phyloP scores from a whole-genome alignment of 2,329 filamentous ascomycete genomes.

The Fusarium nygamai region DNA sequence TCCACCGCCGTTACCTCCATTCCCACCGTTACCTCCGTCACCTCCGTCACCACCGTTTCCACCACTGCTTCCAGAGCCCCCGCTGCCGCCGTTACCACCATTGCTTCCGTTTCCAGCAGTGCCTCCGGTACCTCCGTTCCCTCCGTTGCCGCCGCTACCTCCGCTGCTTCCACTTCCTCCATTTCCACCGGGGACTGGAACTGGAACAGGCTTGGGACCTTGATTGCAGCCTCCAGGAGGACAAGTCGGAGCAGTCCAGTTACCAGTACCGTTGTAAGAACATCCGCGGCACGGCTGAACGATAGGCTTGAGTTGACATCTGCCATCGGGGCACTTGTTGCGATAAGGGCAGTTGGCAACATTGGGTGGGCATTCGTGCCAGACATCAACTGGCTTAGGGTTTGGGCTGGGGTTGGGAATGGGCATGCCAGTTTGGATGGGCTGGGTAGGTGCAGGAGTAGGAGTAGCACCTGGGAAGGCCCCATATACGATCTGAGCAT shows the following conservation, averaged over 20 bases:
- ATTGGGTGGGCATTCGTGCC: constrained; percentile 30
- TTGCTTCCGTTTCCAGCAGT: not conserved
- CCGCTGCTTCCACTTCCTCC: constrained; percentile 1
- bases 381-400: constrained; percentile 28
- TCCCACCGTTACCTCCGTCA: not conserved
- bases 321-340: constrained; percentile 26
- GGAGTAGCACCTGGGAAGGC: constrained; percentile 5
- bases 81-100: not conserved
- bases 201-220: constrained; percentile 16
- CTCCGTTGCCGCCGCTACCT: not conserved
- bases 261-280: constrained; percentile 11
- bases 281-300: constrained; percentile 30
- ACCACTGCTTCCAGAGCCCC: not conserved
- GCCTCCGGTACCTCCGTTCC: not conserved
- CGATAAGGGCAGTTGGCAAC: constrained; percentile 32
- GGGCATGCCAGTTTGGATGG: constrained; percentile 7
- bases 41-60: not conserved
- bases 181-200: not conserved
- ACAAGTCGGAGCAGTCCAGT: constrained; percentile 34
- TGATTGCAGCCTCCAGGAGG: constrained; percentile 26
- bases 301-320: constrained; percentile 18
- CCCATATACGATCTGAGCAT: constrained; percentile 23
- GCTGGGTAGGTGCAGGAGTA: constrained; percentile 4
- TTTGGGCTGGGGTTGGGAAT: not conserved
- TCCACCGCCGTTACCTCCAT: not conserved